Evolutionary conservation across 1,284 basidiomycete genomes (phyloP).

Genomic region (Sphagnurus paluster): DNA sequence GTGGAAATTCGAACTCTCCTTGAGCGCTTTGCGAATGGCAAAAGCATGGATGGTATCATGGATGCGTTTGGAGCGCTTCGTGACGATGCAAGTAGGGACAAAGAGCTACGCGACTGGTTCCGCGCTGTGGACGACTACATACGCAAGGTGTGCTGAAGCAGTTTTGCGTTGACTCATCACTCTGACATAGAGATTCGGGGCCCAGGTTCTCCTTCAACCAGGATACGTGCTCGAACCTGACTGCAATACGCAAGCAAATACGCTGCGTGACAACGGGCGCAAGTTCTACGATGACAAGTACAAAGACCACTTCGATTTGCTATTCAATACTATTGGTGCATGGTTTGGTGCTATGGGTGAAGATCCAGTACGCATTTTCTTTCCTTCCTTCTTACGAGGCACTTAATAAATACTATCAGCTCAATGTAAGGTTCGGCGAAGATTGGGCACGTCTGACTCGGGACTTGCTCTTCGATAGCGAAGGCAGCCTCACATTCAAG

Average conservation of each 20-base stretch:
- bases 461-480: constrained; percentile 82
- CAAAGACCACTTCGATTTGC: constrained; percentile 76
- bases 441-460: constrained; percentile 84
- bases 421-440: constrained; percentile 62
- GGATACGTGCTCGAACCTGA: constrained; percentile 87
- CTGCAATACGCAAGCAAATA: constrained; percentile 61
- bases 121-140: constrained; percentile 61
- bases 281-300: constrained; percentile 87
- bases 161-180: not conserved
- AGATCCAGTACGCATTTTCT: constrained; percentile 57
- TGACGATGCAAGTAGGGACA: constrained; percentile 76
- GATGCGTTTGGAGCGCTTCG: constrained; percentile 76
- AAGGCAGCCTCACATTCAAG: constrained; percentile 91
- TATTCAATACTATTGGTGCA: constrained; percentile 68
- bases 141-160: constrained; percentile 51
- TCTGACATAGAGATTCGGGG: not conserved
- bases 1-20: constrained; percentile 77
- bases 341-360: constrained; percentile 87
- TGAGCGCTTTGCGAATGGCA: constrained; percentile 88
- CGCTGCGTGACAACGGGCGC: constrained; percentile 71
- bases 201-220: constrained; percentile 75
- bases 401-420: constrained; percentile 25
- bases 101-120: constrained; percentile 82
- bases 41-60: constrained; percentile 67
- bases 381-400: not conserved